phyloP scores from a whole-genome alignment of 345 rosid species.

The Aquilaria yunnanensis region DNA sequence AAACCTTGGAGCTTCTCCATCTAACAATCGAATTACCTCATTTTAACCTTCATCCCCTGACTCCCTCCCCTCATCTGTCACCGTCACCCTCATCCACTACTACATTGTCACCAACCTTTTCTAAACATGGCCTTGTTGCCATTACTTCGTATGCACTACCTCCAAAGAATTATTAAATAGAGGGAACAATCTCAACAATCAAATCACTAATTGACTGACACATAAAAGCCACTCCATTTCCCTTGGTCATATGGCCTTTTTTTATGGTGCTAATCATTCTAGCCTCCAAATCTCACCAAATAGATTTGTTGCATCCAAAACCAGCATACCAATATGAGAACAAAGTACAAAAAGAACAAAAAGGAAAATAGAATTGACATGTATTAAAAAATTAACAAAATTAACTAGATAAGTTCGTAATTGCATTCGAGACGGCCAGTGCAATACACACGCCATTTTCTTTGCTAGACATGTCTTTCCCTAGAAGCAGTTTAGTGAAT shows the following conservation, averaged over 20 bases:
- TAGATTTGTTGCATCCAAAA: slow-evolving; percentile 61
- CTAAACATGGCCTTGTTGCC: slow-evolving; percentile 82
- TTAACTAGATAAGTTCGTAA: slow-evolving; percentile 93
- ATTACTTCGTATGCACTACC: slow-evolving; percentile 92
- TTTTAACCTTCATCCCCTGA: no score
- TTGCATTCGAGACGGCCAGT: slow-evolving; percentile 95
- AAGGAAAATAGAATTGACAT: not conserved
- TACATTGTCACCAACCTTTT: slow-evolving; percentile 1
- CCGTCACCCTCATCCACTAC: no score
- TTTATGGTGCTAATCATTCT: slow-evolving; percentile 73
- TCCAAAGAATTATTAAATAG: slow-evolving; percentile 82
- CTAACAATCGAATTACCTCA: no score
- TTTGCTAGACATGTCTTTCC: slow-evolving; percentile 99
- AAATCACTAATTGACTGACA: slow-evolving; percentile 96
- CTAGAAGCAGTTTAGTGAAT: slow-evolving; percentile 89
- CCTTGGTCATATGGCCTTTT: slow-evolving; percentile 87
- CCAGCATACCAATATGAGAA: not conserved
- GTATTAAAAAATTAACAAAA: slow-evolving; percentile 2
- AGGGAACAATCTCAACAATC: slow-evolving; percentile 93
- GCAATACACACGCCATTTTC: slow-evolving; percentile 98
- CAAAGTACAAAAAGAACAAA: not conserved
- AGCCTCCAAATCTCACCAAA: slow-evolving; percentile 96
- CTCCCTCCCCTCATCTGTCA: no score
- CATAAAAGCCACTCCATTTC: slow-evolving; percentile 96
- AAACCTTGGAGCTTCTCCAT: no score